Conservation (phyloP, 257 asterid genomes). For the Linaria vulgaris region DNA sequence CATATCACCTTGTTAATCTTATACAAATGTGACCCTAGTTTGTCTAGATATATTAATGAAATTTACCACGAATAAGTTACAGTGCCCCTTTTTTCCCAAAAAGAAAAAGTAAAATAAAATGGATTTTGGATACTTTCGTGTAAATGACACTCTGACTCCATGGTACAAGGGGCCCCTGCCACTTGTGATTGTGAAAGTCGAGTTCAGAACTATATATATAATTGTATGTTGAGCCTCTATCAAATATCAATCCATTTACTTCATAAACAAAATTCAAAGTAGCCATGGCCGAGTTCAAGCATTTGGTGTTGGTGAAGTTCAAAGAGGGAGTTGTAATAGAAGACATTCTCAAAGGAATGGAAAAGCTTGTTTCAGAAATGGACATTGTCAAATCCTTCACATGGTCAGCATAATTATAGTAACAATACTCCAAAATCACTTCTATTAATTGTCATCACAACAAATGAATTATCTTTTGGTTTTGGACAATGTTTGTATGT, state of each 20-base stretch:
- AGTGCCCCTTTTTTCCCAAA: too few relatives aligned
- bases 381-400: slow-evolving; percentile 81
- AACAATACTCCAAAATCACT: neutral
- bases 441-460: too few relatives aligned
- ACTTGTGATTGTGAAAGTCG: slow-evolving; percentile 4
- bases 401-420: slow-evolving; percentile 58
- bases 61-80: too few relatives aligned
- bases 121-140: too few relatives aligned
- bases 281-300: slow-evolving; percentile 71
- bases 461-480: neutral
- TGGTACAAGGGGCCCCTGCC: slow-evolving; percentile 3
- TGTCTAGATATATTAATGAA: too few relatives aligned
- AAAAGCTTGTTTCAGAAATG: slow-evolving; percentile 68
- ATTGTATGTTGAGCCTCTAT: neutral
- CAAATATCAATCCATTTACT: slow-evolving; percentile 31
- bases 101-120: too few relatives aligned
- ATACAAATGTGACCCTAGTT: too few relatives aligned
- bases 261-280: neutral
- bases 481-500: neutral
- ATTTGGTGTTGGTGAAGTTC: slow-evolving; percentile 89
- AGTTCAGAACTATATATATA: neutral
- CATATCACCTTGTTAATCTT: too few relatives aligned
- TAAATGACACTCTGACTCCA: too few relatives aligned
- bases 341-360: slow-evolving; percentile 65
- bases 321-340: slow-evolving; percentile 64